Percentiles rank a stretch among this genome's conserved stretches.
Conservation (phyloP, 2,329 filamentous ascomycete genomes). For the Pseudogymnoascus sp. region DNA sequence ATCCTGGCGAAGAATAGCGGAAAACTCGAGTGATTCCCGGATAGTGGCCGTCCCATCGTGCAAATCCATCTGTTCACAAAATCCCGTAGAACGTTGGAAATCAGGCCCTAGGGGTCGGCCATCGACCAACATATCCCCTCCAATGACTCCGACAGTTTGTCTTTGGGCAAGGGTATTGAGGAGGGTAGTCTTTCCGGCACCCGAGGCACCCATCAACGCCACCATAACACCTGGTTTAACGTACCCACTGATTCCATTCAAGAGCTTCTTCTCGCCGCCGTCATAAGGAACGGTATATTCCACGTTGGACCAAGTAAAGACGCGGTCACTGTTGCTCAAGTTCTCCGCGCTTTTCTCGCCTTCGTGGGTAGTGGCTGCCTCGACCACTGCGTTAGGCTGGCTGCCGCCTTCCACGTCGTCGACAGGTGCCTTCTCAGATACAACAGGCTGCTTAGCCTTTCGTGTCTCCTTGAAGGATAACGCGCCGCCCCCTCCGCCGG, state of each 20-base stretch:
- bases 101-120: conserved; percentile 64
- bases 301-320: conserved; percentile 71
- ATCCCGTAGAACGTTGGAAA: conserved; percentile 70
- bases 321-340: conserved; percentile 55
- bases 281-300: conserved; percentile 59
- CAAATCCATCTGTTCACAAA: conserved; percentile 87
- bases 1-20: conserved; percentile 80
- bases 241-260: conserved; percentile 77
- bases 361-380: conserved; percentile 11
- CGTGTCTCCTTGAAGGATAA: conserved; percentile 65
- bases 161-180: conserved; percentile 78
- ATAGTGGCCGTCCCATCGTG: conserved; percentile 79
- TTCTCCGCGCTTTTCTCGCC: conserved; percentile 6
- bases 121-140: conserved; percentile 68
- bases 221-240: conserved; percentile 65
- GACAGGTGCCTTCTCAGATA: conserved; percentile 41
- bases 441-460: conserved; percentile 46
- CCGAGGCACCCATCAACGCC: conserved; percentile 53
- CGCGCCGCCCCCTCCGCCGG: conserved; percentile 56
- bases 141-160: conserved; percentile 81
- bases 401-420: conserved; percentile 41
- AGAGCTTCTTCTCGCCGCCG: conserved; percentile 56
- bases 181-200: conserved; percentile 83
- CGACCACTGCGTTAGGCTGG: conserved; percentile 18
- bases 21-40: conserved; percentile 81